A percentile compares a stretch with the other conserved stretches of the same genome.
Conservation (phyloP, 176 grass and related monocot species). For the Carex scoparia region DNA sequence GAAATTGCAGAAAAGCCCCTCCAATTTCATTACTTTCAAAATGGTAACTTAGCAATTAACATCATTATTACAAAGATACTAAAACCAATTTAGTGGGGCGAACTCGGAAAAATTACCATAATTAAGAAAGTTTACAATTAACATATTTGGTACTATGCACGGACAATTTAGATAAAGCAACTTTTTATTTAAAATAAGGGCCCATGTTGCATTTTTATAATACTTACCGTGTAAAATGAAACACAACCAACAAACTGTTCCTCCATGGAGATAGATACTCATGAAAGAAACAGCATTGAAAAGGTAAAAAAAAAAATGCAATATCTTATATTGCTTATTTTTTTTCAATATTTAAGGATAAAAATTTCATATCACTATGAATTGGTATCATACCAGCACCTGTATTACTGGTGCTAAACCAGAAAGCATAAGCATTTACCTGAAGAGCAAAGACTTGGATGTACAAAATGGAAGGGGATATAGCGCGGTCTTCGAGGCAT, state of each 20-base stretch:
- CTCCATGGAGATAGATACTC: too few species aligned
- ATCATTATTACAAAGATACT: not conserved
- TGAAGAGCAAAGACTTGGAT: slow-evolving; percentile 79
- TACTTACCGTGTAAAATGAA: too few species aligned
- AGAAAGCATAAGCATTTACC: slow-evolving; percentile 38
- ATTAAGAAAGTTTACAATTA: not conserved
- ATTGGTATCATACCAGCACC: slow-evolving; percentile 8
- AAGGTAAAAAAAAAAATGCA: not conserved
- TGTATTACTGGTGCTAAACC: not conserved
- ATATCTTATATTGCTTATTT: not conserved
- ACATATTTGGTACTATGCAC: not conserved
- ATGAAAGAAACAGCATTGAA: not conserved
- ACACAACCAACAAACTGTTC: too few species aligned
- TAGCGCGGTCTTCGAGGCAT: slow-evolving; percentile 61
- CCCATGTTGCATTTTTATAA: too few species aligned
- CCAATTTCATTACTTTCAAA: not conserved
- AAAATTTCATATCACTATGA: not conserved
- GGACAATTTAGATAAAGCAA: not conserved
- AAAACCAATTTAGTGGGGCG: not conserved
- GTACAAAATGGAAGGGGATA: slow-evolving; percentile 64
- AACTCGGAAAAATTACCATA: not conserved
- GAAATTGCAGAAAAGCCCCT: not conserved
- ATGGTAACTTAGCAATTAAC: not conserved
- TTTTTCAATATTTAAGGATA: not conserved
- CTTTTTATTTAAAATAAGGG: too few species aligned